Evolutionary conservation across 2,329 filamentous ascomycete genomes (phyloP).

Genomic region (Aspergillus candidus): DNA sequence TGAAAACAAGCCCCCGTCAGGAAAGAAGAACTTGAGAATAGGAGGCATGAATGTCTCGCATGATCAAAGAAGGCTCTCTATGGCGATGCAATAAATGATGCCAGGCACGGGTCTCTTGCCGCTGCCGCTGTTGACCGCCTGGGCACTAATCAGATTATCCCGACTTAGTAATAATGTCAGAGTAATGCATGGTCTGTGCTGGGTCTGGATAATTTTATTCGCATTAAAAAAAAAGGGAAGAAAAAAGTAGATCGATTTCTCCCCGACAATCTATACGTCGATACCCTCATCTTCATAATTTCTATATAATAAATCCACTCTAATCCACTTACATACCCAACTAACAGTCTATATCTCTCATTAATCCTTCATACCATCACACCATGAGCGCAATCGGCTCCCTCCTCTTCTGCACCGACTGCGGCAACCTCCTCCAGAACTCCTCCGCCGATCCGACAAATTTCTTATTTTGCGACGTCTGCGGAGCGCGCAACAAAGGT

Average conservation of each 20-base stretch:
- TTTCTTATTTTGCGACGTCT: constrained; percentile 75
- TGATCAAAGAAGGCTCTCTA: not conserved
- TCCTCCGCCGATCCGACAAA: constrained; percentile 71
- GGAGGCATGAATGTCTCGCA: too few species aligned
- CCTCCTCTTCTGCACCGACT: constrained; percentile 86
- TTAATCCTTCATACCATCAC: not conserved
- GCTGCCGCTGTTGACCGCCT: constrained; percentile 23
- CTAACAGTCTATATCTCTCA: not conserved
- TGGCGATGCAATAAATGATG: constrained; percentile 19
- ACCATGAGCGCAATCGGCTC: constrained; percentile 83
- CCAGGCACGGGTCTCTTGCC: constrained; percentile 19
- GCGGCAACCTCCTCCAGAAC: constrained; percentile 80
- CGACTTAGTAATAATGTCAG: not conserved
- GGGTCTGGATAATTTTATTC: not conserved
- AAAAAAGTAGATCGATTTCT: not conserved
- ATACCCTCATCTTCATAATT: too few species aligned
- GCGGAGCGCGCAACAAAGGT: constrained; percentile 81
- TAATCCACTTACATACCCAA: not conserved
- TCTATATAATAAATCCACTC: not conserved
- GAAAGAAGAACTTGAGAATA: constrained; percentile 5
- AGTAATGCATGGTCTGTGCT: constrained; percentile 10
- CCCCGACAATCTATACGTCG: too few species aligned
- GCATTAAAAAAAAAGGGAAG: constrained; percentile 13
- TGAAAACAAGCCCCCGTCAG: constrained; percentile 11
- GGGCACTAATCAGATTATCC: constrained; percentile 15